Percentiles rank a stretch among this genome's conserved stretches.
Conservation (phyloP, 176 grass and related monocot genomes). For the Microstegium vimineum region DNA sequence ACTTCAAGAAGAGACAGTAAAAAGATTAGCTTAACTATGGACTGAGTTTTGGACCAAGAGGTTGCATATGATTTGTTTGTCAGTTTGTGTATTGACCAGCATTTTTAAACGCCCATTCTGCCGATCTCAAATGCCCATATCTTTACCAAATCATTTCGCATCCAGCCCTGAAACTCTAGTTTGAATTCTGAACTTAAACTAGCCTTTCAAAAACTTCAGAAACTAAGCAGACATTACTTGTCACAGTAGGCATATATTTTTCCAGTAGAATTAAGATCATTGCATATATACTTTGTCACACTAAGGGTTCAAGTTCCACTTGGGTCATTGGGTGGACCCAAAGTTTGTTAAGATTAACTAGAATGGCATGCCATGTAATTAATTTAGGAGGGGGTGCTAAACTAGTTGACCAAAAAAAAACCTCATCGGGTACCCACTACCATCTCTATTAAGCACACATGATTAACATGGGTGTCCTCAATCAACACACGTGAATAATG, state of each 20-base stretch:
- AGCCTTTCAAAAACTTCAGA: conserved; percentile 2
- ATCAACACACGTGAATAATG: too few species aligned
- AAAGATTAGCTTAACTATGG: conserved; percentile 6
- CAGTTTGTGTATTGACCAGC: background rate
- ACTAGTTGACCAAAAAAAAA: too few species aligned
- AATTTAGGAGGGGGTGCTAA: too few species aligned
- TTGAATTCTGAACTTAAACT: background rate
- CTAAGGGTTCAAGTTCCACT: too few species aligned
- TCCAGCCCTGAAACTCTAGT: background rate
- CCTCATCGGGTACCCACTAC: too few species aligned
- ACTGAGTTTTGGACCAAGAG: background rate
- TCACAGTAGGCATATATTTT: conserved; percentile 9
- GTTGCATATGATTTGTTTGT: background rate
- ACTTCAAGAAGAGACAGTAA: background rate
- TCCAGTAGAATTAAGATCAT: background rate
- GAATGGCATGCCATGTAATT: too few species aligned
- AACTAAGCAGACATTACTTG: background rate
- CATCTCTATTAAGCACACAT: too few species aligned
- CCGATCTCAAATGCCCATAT: background rate
- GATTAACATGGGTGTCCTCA: too few species aligned
- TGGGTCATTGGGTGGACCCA: too few species aligned
- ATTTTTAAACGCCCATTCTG: too few species aligned
- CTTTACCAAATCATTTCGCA: background rate
- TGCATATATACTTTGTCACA: too few species aligned
- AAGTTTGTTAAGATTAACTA: too few species aligned